A percentile compares a stretch with the other conserved stretches of the same genome.
These are phyloP conservation scores for Quercus agrifolia DNA, from an alignment of 306 rosid genomes.

Conservation along the genomic window DNA sequence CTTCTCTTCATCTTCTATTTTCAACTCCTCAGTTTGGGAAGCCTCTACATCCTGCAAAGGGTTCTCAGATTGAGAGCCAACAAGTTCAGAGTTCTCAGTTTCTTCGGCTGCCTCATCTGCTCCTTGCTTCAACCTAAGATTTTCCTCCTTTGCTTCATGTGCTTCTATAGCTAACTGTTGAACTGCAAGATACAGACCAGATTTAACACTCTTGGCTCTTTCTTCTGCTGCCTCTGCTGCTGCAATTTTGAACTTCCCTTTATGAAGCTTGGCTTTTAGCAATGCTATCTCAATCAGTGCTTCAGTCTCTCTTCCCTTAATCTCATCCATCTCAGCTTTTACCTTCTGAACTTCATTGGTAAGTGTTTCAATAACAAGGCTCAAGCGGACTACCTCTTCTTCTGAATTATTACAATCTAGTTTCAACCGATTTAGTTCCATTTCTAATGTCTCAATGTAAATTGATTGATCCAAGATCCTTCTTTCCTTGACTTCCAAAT, in stretches of 20 bases:
- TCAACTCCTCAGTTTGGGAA: slow-evolving; percentile 6
- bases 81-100: slow-evolving; percentile 14
- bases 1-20: slow-evolving; percentile 20
- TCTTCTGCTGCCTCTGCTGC: too few relatives aligned
- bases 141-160: slow-evolving; percentile 29
- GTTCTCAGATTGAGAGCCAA: background rate
- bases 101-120: slow-evolving; percentile 19
- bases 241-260: slow-evolving; percentile 26
- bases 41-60: background rate
- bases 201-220: slow-evolving; percentile 22
- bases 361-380: slow-evolving; percentile 31
- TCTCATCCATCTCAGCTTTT: slow-evolving; percentile 36
- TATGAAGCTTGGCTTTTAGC: slow-evolving; percentile 57
- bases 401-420: slow-evolving; percentile 30
- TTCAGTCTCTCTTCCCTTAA: slow-evolving; percentile 28
- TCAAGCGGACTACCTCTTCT: slow-evolving; percentile 40
- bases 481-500: slow-evolving; percentile 37
- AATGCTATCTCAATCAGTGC: slow-evolving; percentile 53
- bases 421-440: slow-evolving; percentile 38
- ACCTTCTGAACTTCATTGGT: slow-evolving; percentile 36
- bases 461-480: slow-evolving; percentile 28
- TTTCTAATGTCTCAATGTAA: slow-evolving; percentile 37
- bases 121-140: slow-evolving; percentile 19
- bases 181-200: slow-evolving; percentile 31
- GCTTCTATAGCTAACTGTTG: slow-evolving; percentile 33